Base-by-base conservation (phyloP, 2,329 filamentous ascomycete species). In the Plenodomus biglobosus region DNA sequence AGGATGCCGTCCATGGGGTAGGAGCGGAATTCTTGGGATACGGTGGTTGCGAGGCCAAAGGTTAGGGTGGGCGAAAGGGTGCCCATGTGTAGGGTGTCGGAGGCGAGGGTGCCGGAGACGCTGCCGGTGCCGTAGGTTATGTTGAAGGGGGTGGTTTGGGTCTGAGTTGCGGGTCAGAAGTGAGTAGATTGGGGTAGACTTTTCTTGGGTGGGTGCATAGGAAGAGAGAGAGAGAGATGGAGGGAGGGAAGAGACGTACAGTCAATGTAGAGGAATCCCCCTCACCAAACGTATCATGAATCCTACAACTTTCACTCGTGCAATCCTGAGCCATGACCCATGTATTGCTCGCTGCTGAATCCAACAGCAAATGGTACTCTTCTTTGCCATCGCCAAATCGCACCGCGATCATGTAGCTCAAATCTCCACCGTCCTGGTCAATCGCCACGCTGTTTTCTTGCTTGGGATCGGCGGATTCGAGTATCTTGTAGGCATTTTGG, bases 1-100 rank as follows among this genome's bases (percentile, higher is more conserved):
- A 96, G 75, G 40, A 96, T 95, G 19, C 91, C 91, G 68, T 96
- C 91, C 71, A 95, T 91, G 1, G 89, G 87, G 61, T 92, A 95
- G 43, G 81, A 80, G 21, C 76, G 73, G 69, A 96, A 95, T 55
- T 94, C 85, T 42, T 83, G 73, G 1, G 88, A 90, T 1, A 88
- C 88, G 19, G 80, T 80, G 27, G 80, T 81, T 18, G 87, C 89
- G 50, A 92, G 73, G 3, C 91, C 91, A 62, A 96, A 88, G 2
- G 82, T 76, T 59, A 90, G 79, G 3, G 78, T 69, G 13, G 90
- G 66, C 36, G 78, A 80, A 53, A 92, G 76, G 15, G 82, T 83
- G 2, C 85, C 87, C 55, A 95, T 74, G 3, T 78, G 76, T 18
- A 94, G 66, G 0, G 76, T 84, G 62, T 96, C 91, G 8, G 77